Base-by-base conservation (phyloP, 2,329 filamentous ascomycete genomes). In the Verticillium zaregamsianum region DNA sequence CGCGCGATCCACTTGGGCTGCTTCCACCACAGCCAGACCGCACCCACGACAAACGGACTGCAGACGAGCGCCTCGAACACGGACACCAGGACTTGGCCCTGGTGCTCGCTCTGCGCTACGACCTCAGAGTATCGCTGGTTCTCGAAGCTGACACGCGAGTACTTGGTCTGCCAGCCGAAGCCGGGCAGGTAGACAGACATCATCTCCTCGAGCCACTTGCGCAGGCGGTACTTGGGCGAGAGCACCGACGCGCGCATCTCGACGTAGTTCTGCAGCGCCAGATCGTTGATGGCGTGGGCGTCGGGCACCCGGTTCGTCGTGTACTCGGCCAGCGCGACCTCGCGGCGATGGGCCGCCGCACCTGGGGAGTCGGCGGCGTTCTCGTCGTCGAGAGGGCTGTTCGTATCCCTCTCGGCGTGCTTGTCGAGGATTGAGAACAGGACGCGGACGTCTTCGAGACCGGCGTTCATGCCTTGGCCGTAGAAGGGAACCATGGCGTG, bases 401-500 rank as follows among this genome's bases (percentile, higher is more conserved):
- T 82, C 59, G 76, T 76, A 55, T 84, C 79, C 70, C 7, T 77
- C 68, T 39, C 73, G 74, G 1, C 81, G 66, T 93, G 81, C 67
- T 86, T 84, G 75, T 97, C 93, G 1, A 98, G 81, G 54, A 90
- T 82, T 0, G 88, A 86, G 75, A 97, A 99, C 1, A 99, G 84
- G 5, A 96, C 88, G 8, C 90, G 88, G 14, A 99, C 93, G 69
- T 97, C 94, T 77, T 99, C 95, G 52, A 99, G 86, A 0, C 95
- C 95, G 0, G 95, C 91, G 71, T 99, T 99, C 88, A 99, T 96
- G 40, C 95, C 95, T 74, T 99, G 95, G 0, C 95, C 95, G 74
- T 98, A 99, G 76, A 99, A 99, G 0, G 95, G 95, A 0, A 99
- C 93, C 89, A 99, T 97, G 62, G 96, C 95, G 73, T 99, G 95